Base-by-base conservation (phyloP, 805 yeast species). In the Lachancea nothofagi region DNA sequence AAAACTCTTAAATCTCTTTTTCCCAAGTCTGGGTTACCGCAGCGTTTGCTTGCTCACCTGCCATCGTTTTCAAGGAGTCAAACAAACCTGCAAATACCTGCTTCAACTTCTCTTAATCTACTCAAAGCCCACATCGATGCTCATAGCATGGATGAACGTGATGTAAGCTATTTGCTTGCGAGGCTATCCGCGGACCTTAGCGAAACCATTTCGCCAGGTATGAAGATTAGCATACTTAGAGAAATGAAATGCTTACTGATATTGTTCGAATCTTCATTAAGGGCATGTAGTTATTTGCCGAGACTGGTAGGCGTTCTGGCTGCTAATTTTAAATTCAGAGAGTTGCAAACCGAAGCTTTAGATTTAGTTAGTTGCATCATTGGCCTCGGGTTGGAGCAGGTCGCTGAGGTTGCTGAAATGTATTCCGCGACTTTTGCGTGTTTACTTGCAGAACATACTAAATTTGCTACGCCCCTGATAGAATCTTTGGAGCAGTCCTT, bases 231-330 rank as follows among this genome's bases (percentile, higher is more conserved):
- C 24, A 46, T 43, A 12, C 10, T 56, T 3, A 41, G 61, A n/a
- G 51, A 47, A 20, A 17, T 56, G 12, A 50, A 51, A 28, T 34
- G 39, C 6, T 7, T 54, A 4, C 15, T 56, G 5, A 32, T 51
- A 1, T 7, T 49, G 2, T 49, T 37, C 35, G 49, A 47, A 21
- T 24, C 32, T 9, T 5, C n/a, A 1, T 12, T 50, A 5, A 13
- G 22, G 7, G 8, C 37, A 7, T 41, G 41, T 20, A 30, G 34
- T 2, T 37, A 33, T 19, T 17, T 49, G 10, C 33, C 36, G 2
- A 9, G 30, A 10, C 14, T 54, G 14, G 21, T 50, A 8, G 22
- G 28, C 5, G 31, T 36, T 13, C 30, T 57, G 9, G 38, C 53
- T 3, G 29, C 23, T 10, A 44, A 33, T 27, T 20, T 57, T 20